These are phyloP conservation scores for Canna indica DNA, from an alignment of 176 grass and related monocot genomes.

Conservation along the genomic window DNA sequence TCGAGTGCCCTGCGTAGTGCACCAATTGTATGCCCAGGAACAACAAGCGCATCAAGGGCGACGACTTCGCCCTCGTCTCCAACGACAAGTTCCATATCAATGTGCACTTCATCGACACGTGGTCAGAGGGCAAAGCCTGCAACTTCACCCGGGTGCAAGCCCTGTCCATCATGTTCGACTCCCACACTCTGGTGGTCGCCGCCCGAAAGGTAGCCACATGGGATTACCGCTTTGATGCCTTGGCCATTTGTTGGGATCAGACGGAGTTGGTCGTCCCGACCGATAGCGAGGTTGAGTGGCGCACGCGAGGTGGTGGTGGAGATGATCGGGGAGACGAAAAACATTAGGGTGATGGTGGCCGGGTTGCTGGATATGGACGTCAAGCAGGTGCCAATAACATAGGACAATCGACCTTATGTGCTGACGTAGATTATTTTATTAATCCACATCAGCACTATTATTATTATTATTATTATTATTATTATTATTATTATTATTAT, in stretches of 20 bases:
- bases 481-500: too few relatives aligned
- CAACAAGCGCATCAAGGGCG: conserved; percentile 5
- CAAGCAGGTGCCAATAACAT: conserved; percentile 22
- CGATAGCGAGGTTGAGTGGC: conserved; percentile 29
- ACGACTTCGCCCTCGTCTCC: conserved; percentile 36
- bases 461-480: too few relatives aligned
- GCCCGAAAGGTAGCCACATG: conserved; percentile 27
- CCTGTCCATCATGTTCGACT: conserved; percentile 34
- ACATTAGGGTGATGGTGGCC: conserved; percentile 13
- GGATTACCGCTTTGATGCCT: conserved; percentile 26
- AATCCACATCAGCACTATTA: too few relatives aligned
- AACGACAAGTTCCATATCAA: conserved; percentile 40
- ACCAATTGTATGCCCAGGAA: conserved; percentile 17
- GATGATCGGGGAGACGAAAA: conserved; percentile 14
- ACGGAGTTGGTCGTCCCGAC: conserved; percentile 17
- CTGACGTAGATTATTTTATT: too few relatives aligned
- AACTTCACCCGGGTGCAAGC: conserved; percentile 46
- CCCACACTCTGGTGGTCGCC: conserved; percentile 29
- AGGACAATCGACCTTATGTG: too few relatives aligned
- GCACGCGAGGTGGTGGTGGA: conserved; percentile 13
- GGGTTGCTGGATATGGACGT: conserved; percentile 24
- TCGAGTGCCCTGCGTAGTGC: conserved; percentile 23
- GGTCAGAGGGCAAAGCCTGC: conserved; percentile 10
- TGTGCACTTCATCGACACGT: conserved; percentile 35
- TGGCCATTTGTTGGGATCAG: conserved; percentile 24